These are phyloP conservation scores for Tranzscheliella williamsii DNA, from an alignment of 1,284 basidiomycete genomes.

Conservation along the genomic window DNA sequence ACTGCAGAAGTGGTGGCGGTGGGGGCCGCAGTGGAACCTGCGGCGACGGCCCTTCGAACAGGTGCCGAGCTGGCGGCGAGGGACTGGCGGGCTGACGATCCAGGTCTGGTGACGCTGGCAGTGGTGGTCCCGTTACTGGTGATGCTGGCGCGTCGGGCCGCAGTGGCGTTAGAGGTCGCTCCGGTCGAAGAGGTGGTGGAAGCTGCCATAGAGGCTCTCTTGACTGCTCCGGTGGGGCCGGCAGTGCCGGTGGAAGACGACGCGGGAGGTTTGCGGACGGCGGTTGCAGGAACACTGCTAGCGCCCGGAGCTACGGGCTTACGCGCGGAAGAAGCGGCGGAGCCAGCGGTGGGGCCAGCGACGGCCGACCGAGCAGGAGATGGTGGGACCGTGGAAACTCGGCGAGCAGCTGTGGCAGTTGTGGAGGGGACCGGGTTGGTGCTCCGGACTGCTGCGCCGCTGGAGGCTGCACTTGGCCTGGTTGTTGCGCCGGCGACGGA, in stretches of 20 bases:
- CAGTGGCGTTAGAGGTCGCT: conserved; percentile 14
- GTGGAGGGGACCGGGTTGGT: neutral
- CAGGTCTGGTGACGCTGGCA: conserved; percentile 13
- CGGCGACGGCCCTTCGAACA: neutral
- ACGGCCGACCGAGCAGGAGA: conserved; percentile 22
- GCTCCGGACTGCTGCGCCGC: conserved; percentile 2
- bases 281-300: conserved; percentile 8
- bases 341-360: conserved; percentile 1
- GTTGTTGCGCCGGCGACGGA: neutral
- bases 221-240: conserved; percentile 12
- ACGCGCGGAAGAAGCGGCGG: conserved; percentile 6
- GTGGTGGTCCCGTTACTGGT: conserved; percentile 27
- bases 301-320: conserved; percentile 9
- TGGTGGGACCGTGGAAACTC: conserved; percentile 22
- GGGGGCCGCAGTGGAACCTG: conserved; percentile 2
- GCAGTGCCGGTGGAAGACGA: conserved; percentile 13
- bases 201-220: conserved; percentile 14
- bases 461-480: conserved; percentile 6
- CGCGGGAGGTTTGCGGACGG: conserved; percentile 31
- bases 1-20: conserved; percentile 9
- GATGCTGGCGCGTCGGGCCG: conserved; percentile 30
- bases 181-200: conserved; percentile 19
- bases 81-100: conserved; percentile 15
- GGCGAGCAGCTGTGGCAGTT: conserved; percentile 8
- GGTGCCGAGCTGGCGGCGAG: conserved; percentile 11